phyloP scores from a whole-genome alignment of 441 rosid species.

The Arabidopsis lyrata region DNA sequence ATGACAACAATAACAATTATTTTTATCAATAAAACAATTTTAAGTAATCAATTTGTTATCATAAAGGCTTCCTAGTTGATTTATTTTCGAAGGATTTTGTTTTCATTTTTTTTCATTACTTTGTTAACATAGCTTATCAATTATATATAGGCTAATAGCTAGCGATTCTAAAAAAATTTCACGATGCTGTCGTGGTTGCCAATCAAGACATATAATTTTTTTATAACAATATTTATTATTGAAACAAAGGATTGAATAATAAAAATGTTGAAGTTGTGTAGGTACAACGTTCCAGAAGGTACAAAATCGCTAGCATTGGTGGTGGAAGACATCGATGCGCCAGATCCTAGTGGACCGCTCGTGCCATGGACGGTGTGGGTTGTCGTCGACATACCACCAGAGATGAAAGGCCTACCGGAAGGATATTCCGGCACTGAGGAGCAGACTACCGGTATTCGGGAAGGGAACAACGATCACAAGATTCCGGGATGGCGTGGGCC shows the following conservation, averaged over 20 bases:
- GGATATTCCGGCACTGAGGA: slow-evolving; percentile 71
- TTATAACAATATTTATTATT: too few species aligned
- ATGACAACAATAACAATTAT: too few species aligned
- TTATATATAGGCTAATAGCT: background rate
- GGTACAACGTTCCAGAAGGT: slow-evolving; percentile 80
- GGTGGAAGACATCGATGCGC: slow-evolving; percentile 81
- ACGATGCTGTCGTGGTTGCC: background rate
- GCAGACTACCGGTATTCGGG: slow-evolving; percentile 56
- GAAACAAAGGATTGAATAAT: background rate
- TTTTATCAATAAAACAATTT: background rate
- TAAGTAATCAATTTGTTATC: too few species aligned
- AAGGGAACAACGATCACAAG: slow-evolving; percentile 74
- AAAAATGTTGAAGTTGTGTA: background rate
- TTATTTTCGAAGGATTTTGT: background rate
- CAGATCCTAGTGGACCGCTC: slow-evolving; percentile 71
- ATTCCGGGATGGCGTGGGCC: slow-evolving; percentile 84
- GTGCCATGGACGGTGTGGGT: slow-evolving; percentile 89
- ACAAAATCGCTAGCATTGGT: slow-evolving; percentile 69
- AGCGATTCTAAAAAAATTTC: background rate
- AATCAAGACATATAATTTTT: too few species aligned
- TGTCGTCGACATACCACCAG: slow-evolving; percentile 67
- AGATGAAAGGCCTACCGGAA: slow-evolving; percentile 68
- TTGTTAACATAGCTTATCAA: background rate
- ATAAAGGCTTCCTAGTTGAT: background rate
- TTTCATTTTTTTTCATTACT: too few species aligned